Evolutionary conservation across 202 grass and related monocot genomes (phyloP), one percentile per base, ranked within the genome.

Genomic region (Bolboschoenoplectus hybrid): DNA sequence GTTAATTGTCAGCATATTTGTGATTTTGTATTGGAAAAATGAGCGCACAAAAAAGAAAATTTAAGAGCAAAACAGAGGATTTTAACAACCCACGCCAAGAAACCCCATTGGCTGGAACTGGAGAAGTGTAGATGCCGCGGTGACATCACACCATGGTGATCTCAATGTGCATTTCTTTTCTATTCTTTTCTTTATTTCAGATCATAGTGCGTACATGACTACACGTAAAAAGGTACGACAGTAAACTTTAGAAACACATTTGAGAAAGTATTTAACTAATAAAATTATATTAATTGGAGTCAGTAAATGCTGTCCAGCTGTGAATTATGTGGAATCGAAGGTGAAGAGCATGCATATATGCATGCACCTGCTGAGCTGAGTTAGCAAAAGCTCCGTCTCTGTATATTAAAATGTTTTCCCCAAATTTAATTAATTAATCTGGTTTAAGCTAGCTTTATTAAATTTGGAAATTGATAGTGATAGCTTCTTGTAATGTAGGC

Each of bases 21-120:
- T 39, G 34, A 67, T 67, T 67, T 38, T 67, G 9, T 67, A 9
- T 67, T 67, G 38, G 34, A 67, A 67, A 67, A 67, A 67, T 39
- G 35, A 20, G 13, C 17, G 11, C 26, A 38, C 11, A 11, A 12
- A 55, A 13, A 55, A 2, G 52, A 55, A 55, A 55, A 55, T 55
- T 55, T 26, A 26, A 26, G 26, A 26, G 26, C 26, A 26, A 26
- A 26, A 26, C 26, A 26, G 26, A 26, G 26, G 26, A 26, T 26
- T 26, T 26, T 26, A 26, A 26, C 26, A 26, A 26, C 26, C 26
- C 26, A 26, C 26, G 26, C 26, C 26, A 26, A 26, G 26, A 26
- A 26, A 26, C 26, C 26, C 26, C 26, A 26, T 26, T 26, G 26
- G 26, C 26, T 26, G 26, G 26, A 26, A 26, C 26, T 26, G 26